Evolutionary conservation across 495 filamentous ascomycete genomes (phyloP).

Genomic region (Mycothermus thermophilus): DNA sequence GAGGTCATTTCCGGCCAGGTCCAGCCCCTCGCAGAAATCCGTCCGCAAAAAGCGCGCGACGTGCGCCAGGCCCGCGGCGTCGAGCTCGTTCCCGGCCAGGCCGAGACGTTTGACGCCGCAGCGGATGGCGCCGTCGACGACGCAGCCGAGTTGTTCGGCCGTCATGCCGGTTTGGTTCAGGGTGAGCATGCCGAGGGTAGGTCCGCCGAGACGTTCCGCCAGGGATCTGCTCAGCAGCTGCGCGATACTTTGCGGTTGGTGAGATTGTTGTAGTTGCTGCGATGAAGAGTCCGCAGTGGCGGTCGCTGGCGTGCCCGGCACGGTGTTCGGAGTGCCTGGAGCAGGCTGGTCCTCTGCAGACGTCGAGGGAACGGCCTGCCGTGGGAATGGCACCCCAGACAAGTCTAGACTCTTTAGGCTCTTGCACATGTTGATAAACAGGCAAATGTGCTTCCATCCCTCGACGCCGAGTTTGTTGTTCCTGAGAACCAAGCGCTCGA

Average conservation of each 20-base stretch:
- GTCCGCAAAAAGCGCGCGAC: constrained; percentile 58
- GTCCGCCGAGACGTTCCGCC: constrained; percentile 57
- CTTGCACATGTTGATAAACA: constrained; percentile 81
- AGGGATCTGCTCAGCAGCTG: constrained; percentile 57
- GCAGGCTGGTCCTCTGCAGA: background rate
- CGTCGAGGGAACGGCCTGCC: constrained; percentile 8
- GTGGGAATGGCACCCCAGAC: constrained; percentile 72
- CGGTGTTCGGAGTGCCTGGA: constrained; percentile 2
- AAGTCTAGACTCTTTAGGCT: constrained; percentile 78
- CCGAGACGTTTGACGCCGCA: constrained; percentile 65
- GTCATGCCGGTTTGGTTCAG: constrained; percentile 64
- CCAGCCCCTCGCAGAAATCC: constrained; percentile 73
- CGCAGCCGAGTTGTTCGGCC: constrained; percentile 50
- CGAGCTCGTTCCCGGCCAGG: constrained; percentile 67
- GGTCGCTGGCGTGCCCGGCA: too few relatives aligned
- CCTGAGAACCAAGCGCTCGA: constrained; percentile 83
- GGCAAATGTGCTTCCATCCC: constrained; percentile 81
- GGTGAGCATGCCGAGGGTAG: constrained; percentile 69
- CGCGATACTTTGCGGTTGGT: constrained; percentile 18
- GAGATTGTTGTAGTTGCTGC: too few relatives aligned
- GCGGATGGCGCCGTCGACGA: constrained; percentile 62
- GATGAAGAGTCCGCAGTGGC: too few relatives aligned
- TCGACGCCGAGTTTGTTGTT: constrained; percentile 76
- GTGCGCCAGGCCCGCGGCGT: constrained; percentile 57
- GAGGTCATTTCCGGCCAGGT: constrained; percentile 81